These are phyloP conservation scores for Aotearoamyces nothofagi DNA, from an alignment of 2,329 filamentous ascomycete genomes.

Conservation along the genomic window DNA sequence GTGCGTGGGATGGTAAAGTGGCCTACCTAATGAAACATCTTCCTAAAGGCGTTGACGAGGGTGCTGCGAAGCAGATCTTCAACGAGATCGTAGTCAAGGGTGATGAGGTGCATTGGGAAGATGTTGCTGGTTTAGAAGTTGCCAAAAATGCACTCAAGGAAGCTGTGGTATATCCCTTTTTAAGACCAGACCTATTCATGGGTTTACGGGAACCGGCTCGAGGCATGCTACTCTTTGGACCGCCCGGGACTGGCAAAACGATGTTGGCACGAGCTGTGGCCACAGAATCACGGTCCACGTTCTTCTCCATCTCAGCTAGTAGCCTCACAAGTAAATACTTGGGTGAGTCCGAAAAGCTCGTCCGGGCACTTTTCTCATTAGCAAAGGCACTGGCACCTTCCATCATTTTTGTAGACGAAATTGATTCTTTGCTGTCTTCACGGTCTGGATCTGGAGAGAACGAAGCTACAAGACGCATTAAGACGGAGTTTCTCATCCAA, in stretches of 20 bases:
- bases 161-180: slow-evolving; percentile 90
- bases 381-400: slow-evolving; percentile 80
- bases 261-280: slow-evolving; percentile 93
- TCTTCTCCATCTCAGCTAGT: slow-evolving; percentile 93
- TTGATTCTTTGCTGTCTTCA: slow-evolving; percentile 81
- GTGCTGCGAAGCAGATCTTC: slow-evolving; percentile 77
- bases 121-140: slow-evolving; percentile 79
- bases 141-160: slow-evolving; percentile 90
- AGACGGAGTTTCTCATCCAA: slow-evolving; percentile 95
- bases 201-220: slow-evolving; percentile 84
- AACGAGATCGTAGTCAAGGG: slow-evolving; percentile 93
- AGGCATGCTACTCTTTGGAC: slow-evolving; percentile 92
- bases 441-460: slow-evolving; percentile 75
- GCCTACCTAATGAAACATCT: slow-evolving; percentile 57
- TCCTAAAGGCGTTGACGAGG: slow-evolving; percentile 67
- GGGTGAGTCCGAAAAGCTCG: slow-evolving; percentile 91
- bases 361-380: slow-evolving; percentile 79
- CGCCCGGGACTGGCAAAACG: slow-evolving; percentile 95
- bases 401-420: slow-evolving; percentile 98
- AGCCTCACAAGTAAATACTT: slow-evolving; percentile 92
- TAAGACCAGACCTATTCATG: slow-evolving; percentile 91
- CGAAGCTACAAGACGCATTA: slow-evolving; percentile 84
- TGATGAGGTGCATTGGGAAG: slow-evolving; percentile 87
- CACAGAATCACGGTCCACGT: slow-evolving; percentile 86
- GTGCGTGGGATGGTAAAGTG: slow-evolving; percentile 46